These are phyloP conservation scores for Thozetella sp. DNA, from an alignment of 495 filamentous ascomycete genomes.

Conservation along the genomic window DNA sequence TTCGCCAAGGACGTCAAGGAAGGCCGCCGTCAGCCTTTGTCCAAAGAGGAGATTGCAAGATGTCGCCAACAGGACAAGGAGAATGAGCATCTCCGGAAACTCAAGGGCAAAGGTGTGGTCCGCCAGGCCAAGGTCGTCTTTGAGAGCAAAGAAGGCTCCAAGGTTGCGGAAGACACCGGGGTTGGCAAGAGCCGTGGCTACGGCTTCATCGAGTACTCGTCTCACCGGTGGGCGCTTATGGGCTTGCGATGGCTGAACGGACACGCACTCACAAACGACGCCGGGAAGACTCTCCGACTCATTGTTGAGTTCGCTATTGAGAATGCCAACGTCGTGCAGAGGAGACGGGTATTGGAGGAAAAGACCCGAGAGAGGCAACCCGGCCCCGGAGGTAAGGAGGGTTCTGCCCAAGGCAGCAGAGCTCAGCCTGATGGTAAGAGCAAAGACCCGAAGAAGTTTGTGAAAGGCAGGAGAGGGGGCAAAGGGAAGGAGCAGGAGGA, in stretches of 20 bases:
- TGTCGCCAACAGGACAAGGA: slow-evolving; percentile 78
- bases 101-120: slow-evolving; percentile 90
- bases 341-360: slow-evolving; percentile 71
- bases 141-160: slow-evolving; percentile 79
- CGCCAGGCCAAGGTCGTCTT: slow-evolving; percentile 93
- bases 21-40: slow-evolving; percentile 70
- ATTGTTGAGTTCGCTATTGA: slow-evolving; percentile 99
- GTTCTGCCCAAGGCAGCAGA: background rate
- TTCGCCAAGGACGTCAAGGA: slow-evolving; percentile 89
- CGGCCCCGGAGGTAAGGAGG: slow-evolving; percentile 1
- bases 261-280: slow-evolving; percentile 57
- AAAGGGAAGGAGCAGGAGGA: slow-evolving; percentile 7
- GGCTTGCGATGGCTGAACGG: slow-evolving; percentile 93
- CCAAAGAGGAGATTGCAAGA: slow-evolving; percentile 81
- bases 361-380: slow-evolving; percentile 57
- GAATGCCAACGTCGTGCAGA: slow-evolving; percentile 88
- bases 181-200: slow-evolving; percentile 88
- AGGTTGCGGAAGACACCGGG: slow-evolving; percentile 66
- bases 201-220: slow-evolving; percentile 96
- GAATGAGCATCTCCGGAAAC: slow-evolving; percentile 74
- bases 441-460: slow-evolving; percentile 4
- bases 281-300: slow-evolving; percentile 60
- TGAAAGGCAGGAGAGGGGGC: slow-evolving; percentile 6
- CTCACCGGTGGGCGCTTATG: slow-evolving; percentile 94
- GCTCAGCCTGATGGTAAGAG: background rate